Percentiles rank a stretch among this genome's conserved stretches.
Conservation (phyloP, 495 filamentous ascomycete genomes). For the Platismatia glauca region DNA sequence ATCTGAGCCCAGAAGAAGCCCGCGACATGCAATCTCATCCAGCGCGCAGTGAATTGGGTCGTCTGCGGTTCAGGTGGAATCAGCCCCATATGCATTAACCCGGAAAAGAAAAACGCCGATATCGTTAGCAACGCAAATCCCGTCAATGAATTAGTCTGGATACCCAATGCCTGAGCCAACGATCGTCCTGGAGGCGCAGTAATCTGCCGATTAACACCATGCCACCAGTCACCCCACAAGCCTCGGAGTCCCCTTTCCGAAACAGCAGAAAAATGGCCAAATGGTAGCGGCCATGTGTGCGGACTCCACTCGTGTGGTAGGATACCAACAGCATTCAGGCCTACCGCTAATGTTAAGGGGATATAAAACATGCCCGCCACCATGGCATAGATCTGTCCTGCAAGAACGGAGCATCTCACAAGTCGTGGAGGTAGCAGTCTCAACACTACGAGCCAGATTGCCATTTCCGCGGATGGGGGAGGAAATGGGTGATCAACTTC, state of each 20-base stretch:
- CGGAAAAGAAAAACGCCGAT: constrained; percentile 19
- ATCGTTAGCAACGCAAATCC: constrained; percentile 11
- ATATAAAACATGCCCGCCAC: constrained; percentile 18
- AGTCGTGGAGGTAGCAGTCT: constrained; percentile 18
- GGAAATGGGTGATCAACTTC: constrained; percentile 10
- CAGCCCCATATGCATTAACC: constrained; percentile 24
- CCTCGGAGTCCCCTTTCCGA: constrained; percentile 18
- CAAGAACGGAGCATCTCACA: constrained; percentile 15
- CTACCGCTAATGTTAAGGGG: constrained; percentile 4
- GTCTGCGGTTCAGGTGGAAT: constrained; percentile 18
- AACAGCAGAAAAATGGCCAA: constrained; percentile 20
- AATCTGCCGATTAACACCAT: constrained; percentile 20
- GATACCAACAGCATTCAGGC: constrained; percentile 15
- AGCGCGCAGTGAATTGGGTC: background rate
- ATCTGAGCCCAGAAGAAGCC: constrained; percentile 24
- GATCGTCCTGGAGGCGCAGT: constrained; percentile 12
- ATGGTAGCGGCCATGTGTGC: constrained; percentile 22
- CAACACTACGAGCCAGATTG: constrained; percentile 2
- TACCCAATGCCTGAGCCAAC: constrained; percentile 4
- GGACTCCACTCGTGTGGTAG: constrained; percentile 22
- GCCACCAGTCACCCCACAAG: constrained; percentile 25
- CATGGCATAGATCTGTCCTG: constrained; percentile 17
- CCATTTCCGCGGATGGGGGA: background rate
- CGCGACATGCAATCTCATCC: constrained; percentile 20
- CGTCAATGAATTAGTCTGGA: constrained; percentile 1